Conservation (phyloP, 2,329 filamentous ascomycete genomes). For the Penicillium hordei region DNA sequence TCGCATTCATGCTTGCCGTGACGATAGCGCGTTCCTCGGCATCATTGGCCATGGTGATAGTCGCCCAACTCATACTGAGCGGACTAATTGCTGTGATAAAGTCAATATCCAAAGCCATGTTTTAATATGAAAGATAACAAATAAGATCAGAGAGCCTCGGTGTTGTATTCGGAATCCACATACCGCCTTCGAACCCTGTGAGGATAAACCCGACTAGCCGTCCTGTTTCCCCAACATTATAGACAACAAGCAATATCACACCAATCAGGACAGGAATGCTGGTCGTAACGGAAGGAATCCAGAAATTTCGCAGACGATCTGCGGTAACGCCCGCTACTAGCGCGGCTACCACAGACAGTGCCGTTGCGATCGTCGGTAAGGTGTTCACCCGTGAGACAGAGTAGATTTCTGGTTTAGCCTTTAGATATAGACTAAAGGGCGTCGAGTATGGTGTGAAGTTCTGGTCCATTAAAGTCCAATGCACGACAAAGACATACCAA, state of each 20-base stretch:
- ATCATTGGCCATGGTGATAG: constrained; percentile 39
- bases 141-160: not conserved
- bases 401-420: constrained; percentile 39
- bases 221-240: constrained; percentile 41
- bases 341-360: constrained; percentile 40
- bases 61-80: constrained; percentile 45
- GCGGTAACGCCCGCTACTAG: constrained; percentile 35
- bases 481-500: constrained; percentile 41
- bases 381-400: constrained; percentile 46
- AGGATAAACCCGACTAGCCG: constrained; percentile 42
- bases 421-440: constrained; percentile 46
- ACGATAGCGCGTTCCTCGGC: constrained; percentile 46
- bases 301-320: constrained; percentile 39
- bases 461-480: constrained; percentile 43
- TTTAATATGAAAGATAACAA: not conserved
- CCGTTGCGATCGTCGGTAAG: constrained; percentile 43
- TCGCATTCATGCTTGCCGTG: constrained; percentile 47
- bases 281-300: constrained; percentile 34
- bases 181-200: constrained; percentile 40
- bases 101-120: not conserved
- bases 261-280: constrained; percentile 38
- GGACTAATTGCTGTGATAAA: constrained; percentile 24
- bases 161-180: constrained; percentile 11
- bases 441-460: constrained; percentile 37
- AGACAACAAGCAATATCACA: constrained; percentile 37